Conservation (phyloP, 129 eudicot genomes). For the Glebionis coronaria region DNA sequence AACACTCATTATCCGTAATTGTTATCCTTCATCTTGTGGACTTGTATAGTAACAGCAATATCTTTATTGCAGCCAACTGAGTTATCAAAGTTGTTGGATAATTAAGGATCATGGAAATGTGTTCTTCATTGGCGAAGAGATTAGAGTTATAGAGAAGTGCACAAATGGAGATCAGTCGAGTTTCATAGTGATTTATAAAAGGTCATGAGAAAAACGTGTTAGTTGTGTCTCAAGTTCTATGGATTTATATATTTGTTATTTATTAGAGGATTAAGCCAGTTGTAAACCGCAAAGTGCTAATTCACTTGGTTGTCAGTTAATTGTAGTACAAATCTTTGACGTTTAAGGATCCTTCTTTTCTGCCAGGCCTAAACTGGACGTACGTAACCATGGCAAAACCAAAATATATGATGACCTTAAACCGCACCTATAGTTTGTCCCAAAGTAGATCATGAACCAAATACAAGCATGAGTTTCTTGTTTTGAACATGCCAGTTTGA, state of each 20-base stretch:
- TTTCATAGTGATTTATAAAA: conserved; percentile 29
- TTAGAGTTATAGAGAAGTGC: conserved; percentile 48
- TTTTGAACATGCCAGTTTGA: neutral
- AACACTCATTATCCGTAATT: neutral
- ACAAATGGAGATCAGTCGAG: conserved; percentile 37
- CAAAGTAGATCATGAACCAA: neutral
- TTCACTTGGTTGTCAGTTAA: neutral
- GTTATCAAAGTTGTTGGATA: conserved; percentile 43
- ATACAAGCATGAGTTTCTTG: no score
- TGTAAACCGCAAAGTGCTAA: conserved; percentile 24
- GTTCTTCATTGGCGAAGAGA: conserved; percentile 39
- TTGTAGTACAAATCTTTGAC: neutral
- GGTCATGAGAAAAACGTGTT: conserved; percentile 18
- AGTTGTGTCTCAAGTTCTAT: conserved; percentile 12
- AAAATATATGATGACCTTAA: neutral
- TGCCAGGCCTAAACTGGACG: neutral
- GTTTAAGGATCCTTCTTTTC: neutral
- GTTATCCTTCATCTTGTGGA: neutral
- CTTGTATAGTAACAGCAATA: neutral
- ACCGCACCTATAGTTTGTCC: neutral
- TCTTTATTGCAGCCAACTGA: conserved; percentile 37
- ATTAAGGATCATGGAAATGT: conserved; percentile 46
- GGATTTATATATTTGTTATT: neutral
- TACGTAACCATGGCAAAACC: neutral
- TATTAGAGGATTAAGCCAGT: conserved; percentile 14